Conservation (phyloP, 768 basidiomycete genomes). For the Rhodotorula paludigena region DNA sequence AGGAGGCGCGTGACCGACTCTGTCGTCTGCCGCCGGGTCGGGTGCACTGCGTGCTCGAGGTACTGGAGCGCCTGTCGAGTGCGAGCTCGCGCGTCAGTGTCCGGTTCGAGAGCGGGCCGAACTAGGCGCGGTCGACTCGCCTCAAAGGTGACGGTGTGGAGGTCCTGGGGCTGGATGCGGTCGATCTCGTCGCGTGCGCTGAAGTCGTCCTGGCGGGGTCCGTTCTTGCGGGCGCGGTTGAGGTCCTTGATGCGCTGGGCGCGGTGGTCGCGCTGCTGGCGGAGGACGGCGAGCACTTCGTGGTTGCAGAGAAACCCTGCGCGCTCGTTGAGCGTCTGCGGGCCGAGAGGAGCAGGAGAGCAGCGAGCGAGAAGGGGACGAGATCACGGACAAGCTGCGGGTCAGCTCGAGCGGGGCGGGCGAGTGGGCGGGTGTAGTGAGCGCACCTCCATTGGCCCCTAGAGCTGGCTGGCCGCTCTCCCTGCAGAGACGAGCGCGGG, state of each 20-base stretch:
- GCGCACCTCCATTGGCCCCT: slow-evolving; percentile 5
- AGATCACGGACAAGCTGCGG: neutral
- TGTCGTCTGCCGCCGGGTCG: slow-evolving; percentile 61
- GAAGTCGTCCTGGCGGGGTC: neutral
- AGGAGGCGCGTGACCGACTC: slow-evolving; percentile 64
- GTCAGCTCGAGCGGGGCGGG: neutral
- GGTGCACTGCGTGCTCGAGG: slow-evolving; percentile 69
- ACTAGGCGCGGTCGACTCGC: slow-evolving; percentile 10
- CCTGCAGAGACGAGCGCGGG: neutral
- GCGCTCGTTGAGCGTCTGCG: slow-evolving; percentile 63
- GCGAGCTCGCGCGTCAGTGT: neutral
- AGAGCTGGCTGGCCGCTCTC: neutral
- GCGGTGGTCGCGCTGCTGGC: slow-evolving; percentile 50
- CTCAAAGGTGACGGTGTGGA: slow-evolving; percentile 38
- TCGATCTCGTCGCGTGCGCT: slow-evolving; percentile 23
- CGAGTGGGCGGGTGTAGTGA: neutral
- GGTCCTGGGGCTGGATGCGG: slow-evolving; percentile 31
- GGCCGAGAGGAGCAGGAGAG: neutral
- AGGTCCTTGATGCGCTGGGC: slow-evolving; percentile 13
- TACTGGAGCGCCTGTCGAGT: slow-evolving; percentile 72
- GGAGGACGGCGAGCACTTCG: slow-evolving; percentile 74
- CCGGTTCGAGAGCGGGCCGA: neutral
- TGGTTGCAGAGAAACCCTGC: slow-evolving; percentile 80
- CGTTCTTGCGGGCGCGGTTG: slow-evolving; percentile 6
- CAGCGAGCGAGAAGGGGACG: neutral